Evolutionary conservation across 1,139 yeast species (phyloP).

Genomic region (Hyphopichia khmerensis): DNA sequence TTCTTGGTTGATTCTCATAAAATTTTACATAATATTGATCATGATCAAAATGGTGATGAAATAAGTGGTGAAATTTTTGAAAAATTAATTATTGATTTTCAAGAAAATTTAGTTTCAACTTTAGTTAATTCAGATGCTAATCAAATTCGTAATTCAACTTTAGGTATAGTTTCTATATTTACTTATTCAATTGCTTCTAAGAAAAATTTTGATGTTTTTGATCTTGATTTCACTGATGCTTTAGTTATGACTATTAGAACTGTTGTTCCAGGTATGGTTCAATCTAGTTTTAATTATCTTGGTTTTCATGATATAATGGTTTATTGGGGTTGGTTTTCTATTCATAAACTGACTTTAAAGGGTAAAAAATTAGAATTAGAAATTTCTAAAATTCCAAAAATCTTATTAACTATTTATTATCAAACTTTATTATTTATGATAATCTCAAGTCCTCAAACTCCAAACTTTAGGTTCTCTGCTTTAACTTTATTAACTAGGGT

Average conservation of each 20-base stretch:
- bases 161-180: slow-evolving; percentile 30
- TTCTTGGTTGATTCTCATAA: slow-evolving; percentile 25
- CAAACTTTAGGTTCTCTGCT: slow-evolving; percentile 25
- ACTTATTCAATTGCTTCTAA: slow-evolving; percentile 21
- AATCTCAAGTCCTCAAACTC: slow-evolving; percentile 10
- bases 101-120: slow-evolving; percentile 24
- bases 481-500: slow-evolving; percentile 55
- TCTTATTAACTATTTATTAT: slow-evolving; percentile 29
- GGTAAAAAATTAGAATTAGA: slow-evolving; percentile 25
- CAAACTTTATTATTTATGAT: slow-evolving; percentile 32
- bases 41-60: slow-evolving; percentile 19
- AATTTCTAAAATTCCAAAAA: slow-evolving; percentile 30
- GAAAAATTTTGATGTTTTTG: slow-evolving; percentile 14
- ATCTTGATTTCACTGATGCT: slow-evolving; percentile 32
- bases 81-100: slow-evolving; percentile 33
- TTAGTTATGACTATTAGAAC: slow-evolving; percentile 32
- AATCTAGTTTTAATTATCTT: slow-evolving; percentile 20
- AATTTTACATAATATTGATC: slow-evolving; percentile 25
- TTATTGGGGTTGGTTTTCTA: slow-evolving; percentile 44
- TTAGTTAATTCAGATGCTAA: slow-evolving; percentile 26
- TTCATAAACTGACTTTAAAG: slow-evolving; percentile 20
- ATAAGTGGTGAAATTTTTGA: slow-evolving; percentile 33
- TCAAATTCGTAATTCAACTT: slow-evolving; percentile 26
- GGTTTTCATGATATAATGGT: slow-evolving; percentile 30
- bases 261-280: slow-evolving; percentile 38